These are phyloP conservation scores for Tremellales sp. DNA, from an alignment of 1,284 basidiomycete species.

Conservation along the genomic window DNA sequence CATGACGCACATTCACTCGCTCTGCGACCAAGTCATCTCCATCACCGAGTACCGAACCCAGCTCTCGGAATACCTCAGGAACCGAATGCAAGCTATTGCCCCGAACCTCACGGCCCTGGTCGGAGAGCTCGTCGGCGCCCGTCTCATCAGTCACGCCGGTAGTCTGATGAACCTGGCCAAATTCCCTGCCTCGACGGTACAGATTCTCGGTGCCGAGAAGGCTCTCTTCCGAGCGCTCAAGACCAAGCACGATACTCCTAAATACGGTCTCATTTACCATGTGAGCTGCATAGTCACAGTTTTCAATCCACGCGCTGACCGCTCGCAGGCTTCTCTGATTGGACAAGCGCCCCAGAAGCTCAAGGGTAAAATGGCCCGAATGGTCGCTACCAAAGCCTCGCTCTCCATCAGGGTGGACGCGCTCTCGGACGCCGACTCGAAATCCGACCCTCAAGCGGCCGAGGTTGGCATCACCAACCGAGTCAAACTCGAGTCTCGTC, in stretches of 20 bases:
- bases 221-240: constrained; percentile 96
- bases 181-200: constrained; percentile 95
- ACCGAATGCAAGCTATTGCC: constrained; percentile 96
- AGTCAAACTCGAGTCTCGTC: constrained; percentile 87
- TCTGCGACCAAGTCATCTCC: constrained; percentile 95
- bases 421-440: constrained; percentile 84
- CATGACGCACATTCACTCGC: constrained; percentile 87
- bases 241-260: constrained; percentile 98
- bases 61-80: constrained; percentile 89
- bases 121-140: constrained; percentile 92
- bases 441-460: constrained; percentile 73
- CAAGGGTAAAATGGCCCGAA: constrained; percentile 99
- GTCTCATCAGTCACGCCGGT: constrained; percentile 94
- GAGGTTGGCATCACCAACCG: constrained; percentile 90
- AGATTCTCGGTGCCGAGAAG: constrained; percentile 98
- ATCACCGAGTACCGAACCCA: constrained; percentile 92
- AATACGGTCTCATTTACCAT: constrained; percentile 97
- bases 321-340: constrained; percentile 74
- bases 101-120: constrained; percentile 95
- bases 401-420: constrained; percentile 96
- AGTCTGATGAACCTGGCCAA: constrained; percentile 91
- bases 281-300: constrained; percentile 50
- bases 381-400: constrained; percentile 97
- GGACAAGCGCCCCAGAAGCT: constrained; percentile 97
- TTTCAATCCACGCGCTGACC: neutral